Evolutionary conservation across 768 basidiomycete genomes (phyloP).

Genomic region (Hysterangium stoloniferum): DNA sequence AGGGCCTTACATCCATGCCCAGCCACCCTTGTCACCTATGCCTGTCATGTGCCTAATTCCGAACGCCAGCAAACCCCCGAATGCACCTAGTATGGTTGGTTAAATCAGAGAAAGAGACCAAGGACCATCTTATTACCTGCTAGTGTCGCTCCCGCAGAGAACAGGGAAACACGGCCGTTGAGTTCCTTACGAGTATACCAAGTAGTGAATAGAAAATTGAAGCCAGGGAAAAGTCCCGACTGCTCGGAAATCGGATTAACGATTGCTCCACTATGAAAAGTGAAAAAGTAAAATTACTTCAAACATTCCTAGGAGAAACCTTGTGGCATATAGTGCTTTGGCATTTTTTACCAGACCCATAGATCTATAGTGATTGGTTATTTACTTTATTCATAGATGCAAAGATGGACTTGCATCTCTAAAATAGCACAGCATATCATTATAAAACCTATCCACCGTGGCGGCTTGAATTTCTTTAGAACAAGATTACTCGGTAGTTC

Average conservation of each 20-base stretch:
- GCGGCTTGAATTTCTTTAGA: constrained; percentile 16
- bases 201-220: constrained; percentile 22
- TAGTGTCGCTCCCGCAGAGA: constrained; percentile 26
- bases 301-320: constrained; percentile 22
- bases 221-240: constrained; percentile 22
- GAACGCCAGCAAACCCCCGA: constrained; percentile 22
- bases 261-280: not conserved
- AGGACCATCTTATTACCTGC: constrained; percentile 11
- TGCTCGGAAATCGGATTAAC: not conserved
- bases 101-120: not conserved
- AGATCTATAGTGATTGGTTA: not conserved
- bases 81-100: constrained; percentile 13
- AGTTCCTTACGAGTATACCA: constrained; percentile 23
- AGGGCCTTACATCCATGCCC: constrained; percentile 19
- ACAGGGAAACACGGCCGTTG: constrained; percentile 19
- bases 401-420: constrained; percentile 8
- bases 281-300: constrained; percentile 15
- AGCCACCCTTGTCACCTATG: constrained; percentile 16
- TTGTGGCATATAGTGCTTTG: constrained; percentile 24
- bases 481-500: constrained; percentile 15
- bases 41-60: constrained; percentile 22
- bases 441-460: constrained; percentile 16
- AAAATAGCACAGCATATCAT: constrained; percentile 18
- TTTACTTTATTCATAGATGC: not conserved
- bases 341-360: constrained; percentile 18